Evolutionary conservation across 108 stramenopile species (phyloP), one percentile per base, ranked within the genome.

Genomic region (Seminavis robusta): DNA sequence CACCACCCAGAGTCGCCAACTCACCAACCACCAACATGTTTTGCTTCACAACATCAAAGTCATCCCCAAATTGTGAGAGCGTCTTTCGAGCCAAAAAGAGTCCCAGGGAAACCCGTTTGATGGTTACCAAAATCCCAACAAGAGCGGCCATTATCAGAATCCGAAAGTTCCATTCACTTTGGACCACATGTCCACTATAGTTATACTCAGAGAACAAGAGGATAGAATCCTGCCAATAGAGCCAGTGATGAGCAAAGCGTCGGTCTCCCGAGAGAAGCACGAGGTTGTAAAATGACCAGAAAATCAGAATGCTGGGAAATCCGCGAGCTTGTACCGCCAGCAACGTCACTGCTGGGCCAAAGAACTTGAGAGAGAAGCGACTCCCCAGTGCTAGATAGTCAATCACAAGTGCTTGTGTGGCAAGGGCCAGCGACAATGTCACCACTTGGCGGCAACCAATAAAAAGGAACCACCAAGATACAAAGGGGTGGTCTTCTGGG

Each of bases 21-120:
- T 77, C 61, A 17, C 65, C 63, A 7, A 85, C 52, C 0, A 83
- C 47, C 20, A 85, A 46, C 73, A 86, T 81, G 45, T 80, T 73
- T 25, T 73, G 69, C 71, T 86, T 72, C 13, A 82, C 32, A 9
- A 41, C 54, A 19, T 83, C 80, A 17, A 90, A 51, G 24, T 79
- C 60, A 10, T 69, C 23, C 30, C 11, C 8, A n/a, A n/a, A n/a
- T n/a, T n/a, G n/a, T n/a, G n/a, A n/a, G 30, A 72, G 69, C 23
- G 73, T 76, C 47, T 73, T 56, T 30, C 65, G 46, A 32, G 80
- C 84, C 13, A 86, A 57, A 34, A 70, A 72, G 0, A 81, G 46
- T 23, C 75, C 75, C 5, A 86, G 42, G 19, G 52, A 33, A 5
- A 82, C 51, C 33, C 84, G 47, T 48, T 86, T 86, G 16, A 86